Conservation (phyloP, 306 rosid genomes). For the Elaeagnus macrophylla region DNA sequence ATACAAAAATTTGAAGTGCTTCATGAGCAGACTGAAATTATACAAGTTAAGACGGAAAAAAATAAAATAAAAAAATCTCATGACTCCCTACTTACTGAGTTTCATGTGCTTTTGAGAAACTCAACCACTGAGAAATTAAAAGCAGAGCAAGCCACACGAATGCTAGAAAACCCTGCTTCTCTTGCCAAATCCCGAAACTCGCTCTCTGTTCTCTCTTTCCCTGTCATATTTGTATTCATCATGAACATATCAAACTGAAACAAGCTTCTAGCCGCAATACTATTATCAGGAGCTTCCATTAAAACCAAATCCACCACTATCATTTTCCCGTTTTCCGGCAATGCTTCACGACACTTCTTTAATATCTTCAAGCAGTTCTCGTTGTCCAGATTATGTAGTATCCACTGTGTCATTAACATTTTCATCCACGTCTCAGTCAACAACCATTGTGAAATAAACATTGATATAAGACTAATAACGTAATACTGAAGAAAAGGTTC, state of each 20-base stretch:
- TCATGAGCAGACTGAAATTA: too few relatives aligned
- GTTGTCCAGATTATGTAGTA: constrained; percentile 13
- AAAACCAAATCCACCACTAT: constrained; percentile 20
- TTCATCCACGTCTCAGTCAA: background rate
- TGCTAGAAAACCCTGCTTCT: constrained; percentile 17
- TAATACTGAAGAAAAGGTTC: too few relatives aligned
- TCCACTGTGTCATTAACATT: constrained; percentile 14
- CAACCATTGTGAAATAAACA: background rate
- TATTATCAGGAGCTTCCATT: constrained; percentile 12
- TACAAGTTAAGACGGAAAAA: too few relatives aligned
- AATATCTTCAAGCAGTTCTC: constrained; percentile 8
- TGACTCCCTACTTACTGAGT: background rate
- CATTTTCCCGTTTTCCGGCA: constrained; percentile 18
- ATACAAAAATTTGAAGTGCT: too few relatives aligned
- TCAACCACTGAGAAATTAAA: constrained; percentile 15
- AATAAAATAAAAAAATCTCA: too few relatives aligned
- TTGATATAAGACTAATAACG: background rate
- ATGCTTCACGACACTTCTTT: constrained; percentile 19
- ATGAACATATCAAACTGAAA: constrained; percentile 16
- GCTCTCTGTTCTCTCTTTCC: constrained; percentile 11
- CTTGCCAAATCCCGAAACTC: constrained; percentile 13
- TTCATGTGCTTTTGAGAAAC: constrained; percentile 7
- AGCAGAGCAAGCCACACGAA: constrained; percentile 14
- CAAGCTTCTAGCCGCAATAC: constrained; percentile 19
- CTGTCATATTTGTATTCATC: constrained; percentile 10